Evolutionary conservation across 257 asterid genomes (phyloP).

Genomic region (Jacaranda copaia): DNA sequence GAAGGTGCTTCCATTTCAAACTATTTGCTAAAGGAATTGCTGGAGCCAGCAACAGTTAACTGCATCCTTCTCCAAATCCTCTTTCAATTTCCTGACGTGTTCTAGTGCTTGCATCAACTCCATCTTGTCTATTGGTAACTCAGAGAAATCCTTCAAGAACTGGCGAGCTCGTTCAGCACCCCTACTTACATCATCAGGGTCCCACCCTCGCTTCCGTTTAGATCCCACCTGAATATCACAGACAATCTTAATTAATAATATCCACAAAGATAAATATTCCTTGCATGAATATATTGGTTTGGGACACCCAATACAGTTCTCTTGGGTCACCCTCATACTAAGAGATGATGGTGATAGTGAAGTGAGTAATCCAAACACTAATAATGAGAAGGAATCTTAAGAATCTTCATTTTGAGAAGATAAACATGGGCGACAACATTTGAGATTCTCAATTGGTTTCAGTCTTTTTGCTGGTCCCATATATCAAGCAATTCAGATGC

Average conservation of each 20-base stretch:
- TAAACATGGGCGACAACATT: neutral
- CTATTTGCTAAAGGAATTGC: conserved; percentile 58
- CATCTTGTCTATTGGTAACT: conserved; percentile 82
- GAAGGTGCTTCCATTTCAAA: conserved; percentile 25
- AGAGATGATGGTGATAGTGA: neutral
- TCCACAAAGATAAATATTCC: neutral
- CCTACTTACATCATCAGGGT: conserved; percentile 60
- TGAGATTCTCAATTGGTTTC: too few species aligned
- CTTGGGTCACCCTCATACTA: neutral
- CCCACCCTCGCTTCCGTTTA: conserved; percentile 73
- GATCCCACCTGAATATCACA: conserved; percentile 53
- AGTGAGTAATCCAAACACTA: neutral
- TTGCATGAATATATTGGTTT: conserved; percentile 10
- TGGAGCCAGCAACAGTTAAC: conserved; percentile 73
- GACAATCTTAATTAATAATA: neutral
- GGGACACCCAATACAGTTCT: neutral
- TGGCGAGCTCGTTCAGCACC: conserved; percentile 80
- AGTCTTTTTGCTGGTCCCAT: too few species aligned
- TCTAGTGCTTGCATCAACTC: conserved; percentile 62
- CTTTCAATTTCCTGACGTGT: conserved; percentile 58
- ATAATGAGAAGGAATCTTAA: neutral
- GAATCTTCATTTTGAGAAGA: neutral
- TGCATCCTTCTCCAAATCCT: conserved; percentile 77
- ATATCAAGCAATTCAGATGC: too few species aligned
- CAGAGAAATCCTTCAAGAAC: conserved; percentile 79